Evolutionary conservation across 306 rosid genomes (phyloP).

Genomic region (Sophora flavescens): DNA sequence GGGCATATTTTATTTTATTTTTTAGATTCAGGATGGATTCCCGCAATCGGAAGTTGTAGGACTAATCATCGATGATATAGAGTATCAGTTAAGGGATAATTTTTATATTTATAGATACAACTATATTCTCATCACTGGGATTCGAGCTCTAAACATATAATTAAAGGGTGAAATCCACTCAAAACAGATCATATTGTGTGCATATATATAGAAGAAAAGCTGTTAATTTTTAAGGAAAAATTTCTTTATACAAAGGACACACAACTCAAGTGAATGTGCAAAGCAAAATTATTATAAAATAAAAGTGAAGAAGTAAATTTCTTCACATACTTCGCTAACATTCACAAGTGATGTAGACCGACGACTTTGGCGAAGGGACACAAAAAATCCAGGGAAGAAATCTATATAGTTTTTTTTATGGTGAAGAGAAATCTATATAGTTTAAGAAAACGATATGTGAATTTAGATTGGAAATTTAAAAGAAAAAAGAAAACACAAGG

Average conservation of each 20-base stretch:
- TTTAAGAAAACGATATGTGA: neutral
- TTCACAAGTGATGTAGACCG: neutral
- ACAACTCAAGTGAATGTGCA: neutral
- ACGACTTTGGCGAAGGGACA: neutral
- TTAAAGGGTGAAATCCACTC: too few species aligned
- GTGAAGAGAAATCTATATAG: neutral
- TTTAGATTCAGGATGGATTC: too few species aligned
- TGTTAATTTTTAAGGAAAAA: neutral
- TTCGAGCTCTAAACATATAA: too few species aligned
- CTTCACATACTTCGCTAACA: neutral
- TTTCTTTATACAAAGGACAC: too few species aligned
- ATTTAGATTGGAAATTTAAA: neutral
- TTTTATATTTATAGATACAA: too few species aligned
- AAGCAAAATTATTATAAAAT: neutral
- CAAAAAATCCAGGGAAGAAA: neutral
- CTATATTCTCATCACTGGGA: too few species aligned
- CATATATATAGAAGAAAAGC: neutral
- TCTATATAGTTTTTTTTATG: neutral
- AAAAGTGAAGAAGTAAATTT: neutral
- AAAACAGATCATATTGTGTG: too few species aligned
- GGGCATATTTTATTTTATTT: too few species aligned
- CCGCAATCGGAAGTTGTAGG: too few species aligned
- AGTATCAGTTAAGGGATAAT: too few species aligned
- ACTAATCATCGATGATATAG: too few species aligned
- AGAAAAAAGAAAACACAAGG: neutral